Evolutionary conservation across 2,329 filamentous ascomycete genomes (phyloP).

Genomic region (Aureobasidium sp.): DNA sequence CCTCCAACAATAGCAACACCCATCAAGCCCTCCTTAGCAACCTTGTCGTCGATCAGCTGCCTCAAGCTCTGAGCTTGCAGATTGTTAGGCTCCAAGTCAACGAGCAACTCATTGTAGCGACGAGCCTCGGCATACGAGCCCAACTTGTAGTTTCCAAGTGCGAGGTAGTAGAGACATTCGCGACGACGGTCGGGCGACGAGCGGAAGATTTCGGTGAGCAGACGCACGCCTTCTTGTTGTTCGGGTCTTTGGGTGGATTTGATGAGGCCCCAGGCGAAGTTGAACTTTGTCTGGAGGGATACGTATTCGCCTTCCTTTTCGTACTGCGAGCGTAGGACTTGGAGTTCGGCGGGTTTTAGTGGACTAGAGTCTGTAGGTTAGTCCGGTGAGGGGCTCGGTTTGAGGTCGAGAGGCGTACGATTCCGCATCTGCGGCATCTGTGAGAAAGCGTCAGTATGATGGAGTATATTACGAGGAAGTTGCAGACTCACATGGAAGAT

Average conservation of each 20-base stretch:
- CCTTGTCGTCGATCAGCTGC: slow-evolving; percentile 88
- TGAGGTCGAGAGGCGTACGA: slow-evolving; percentile 50
- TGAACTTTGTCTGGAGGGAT: slow-evolving; percentile 97
- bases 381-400: neutral
- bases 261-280: slow-evolving; percentile 98
- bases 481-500: slow-evolving; percentile 43
- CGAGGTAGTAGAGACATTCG: slow-evolving; percentile 97
- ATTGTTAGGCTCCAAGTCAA: slow-evolving; percentile 87
- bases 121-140: slow-evolving; percentile 94
- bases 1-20: slow-evolving; percentile 94
- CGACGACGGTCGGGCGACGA: slow-evolving; percentile 84
- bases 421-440: slow-evolving; percentile 97
- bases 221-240: slow-evolving; percentile 87
- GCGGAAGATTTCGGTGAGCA: slow-evolving; percentile 95
- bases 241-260: slow-evolving; percentile 80
- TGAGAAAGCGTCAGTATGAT: slow-evolving; percentile 23
- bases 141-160: slow-evolving; percentile 94
- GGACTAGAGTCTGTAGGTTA: slow-evolving; percentile 49
- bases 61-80: slow-evolving; percentile 83
- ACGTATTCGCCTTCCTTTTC: slow-evolving; percentile 98
- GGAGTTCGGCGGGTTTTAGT: slow-evolving; percentile 83
- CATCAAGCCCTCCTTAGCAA: slow-evolving; percentile 86
- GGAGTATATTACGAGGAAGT: slow-evolving; percentile 2
- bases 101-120: slow-evolving; percentile 84
- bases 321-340: slow-evolving; percentile 87